phyloP scores from a whole-genome alignment of 352 stramenopile genomes.

The Phytopythium ostracodes region DNA sequence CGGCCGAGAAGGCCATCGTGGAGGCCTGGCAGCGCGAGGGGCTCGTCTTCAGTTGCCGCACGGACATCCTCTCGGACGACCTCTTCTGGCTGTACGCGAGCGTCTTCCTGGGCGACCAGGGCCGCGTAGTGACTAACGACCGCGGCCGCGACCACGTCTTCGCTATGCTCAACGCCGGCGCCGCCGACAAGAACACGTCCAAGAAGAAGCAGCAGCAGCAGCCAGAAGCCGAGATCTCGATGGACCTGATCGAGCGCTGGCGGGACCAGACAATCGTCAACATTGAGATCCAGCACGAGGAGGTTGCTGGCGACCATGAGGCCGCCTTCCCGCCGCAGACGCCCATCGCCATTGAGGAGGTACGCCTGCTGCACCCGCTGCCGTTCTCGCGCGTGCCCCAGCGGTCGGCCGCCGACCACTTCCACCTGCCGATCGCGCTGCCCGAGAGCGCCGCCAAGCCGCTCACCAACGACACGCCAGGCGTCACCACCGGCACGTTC shows the following conservation, averaged over 20 bases:
- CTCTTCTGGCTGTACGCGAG: conserved; percentile 98
- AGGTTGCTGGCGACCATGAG: conserved; percentile 11
- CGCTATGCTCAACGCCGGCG: conserved; percentile 46
- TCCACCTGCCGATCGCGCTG: conserved; percentile 57
- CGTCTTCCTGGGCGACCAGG: conserved; percentile 54
- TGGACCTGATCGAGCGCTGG: conserved; percentile 74
- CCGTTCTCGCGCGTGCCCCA: conserved; percentile 72
- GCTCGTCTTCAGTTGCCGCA: conserved; percentile 90
- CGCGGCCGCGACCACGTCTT: conserved; percentile 96
- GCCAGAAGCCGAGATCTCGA: conserved; percentile 33
- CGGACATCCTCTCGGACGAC: conserved; percentile 90
- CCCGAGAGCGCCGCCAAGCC: conserved; percentile 20
- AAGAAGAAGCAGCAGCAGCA: conserved; percentile 7
- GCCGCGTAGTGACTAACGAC: conserved; percentile 95
- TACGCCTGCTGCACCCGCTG: conserved; percentile 52
- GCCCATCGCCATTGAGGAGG: conserved; percentile 46
- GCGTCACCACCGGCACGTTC: conserved; percentile 13
- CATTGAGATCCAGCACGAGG: conserved; percentile 67
- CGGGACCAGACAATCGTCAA: conserved; percentile 66
- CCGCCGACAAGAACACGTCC: conserved; percentile 12
- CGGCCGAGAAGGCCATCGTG: conserved; percentile 57
- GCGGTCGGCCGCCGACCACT: conserved; percentile 29
- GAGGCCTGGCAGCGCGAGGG: conserved; percentile 59
- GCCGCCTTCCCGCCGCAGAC: conserved; percentile 1
- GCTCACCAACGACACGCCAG: conserved; percentile 1